Percentiles rank a stretch among this genome's conserved stretches.
Conservation (phyloP, 2,329 filamentous ascomycete species). For the Chaetomium sp. region DNA sequence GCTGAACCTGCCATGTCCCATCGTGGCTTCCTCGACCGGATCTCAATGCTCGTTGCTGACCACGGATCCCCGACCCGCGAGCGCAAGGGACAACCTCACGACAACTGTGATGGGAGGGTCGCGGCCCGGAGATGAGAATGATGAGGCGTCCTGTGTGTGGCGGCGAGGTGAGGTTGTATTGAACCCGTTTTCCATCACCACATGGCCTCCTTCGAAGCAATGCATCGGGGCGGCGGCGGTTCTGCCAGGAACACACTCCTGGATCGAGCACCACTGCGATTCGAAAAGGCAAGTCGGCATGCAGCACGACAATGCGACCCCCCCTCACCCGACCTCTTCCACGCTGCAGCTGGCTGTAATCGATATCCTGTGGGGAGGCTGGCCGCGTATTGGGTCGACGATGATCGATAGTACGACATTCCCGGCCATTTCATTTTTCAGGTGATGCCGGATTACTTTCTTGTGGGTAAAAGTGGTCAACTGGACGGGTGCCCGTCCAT, state of each 20-base stretch:
- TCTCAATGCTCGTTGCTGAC: not conserved
- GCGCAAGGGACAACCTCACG: not conserved
- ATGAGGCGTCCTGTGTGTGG: too few species aligned
- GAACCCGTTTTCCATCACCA: too few species aligned
- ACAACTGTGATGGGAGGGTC: not conserved
- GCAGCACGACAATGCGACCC: slow-evolving; percentile 8
- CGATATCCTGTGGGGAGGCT: slow-evolving; percentile 7
- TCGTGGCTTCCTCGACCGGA: not conserved
- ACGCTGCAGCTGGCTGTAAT: slow-evolving; percentile 4
- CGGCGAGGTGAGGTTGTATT: too few species aligned
- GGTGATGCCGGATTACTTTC: too few species aligned
- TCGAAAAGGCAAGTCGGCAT: not conserved
- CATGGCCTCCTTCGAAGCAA: too few species aligned
- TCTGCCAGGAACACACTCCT: too few species aligned
- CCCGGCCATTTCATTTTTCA: slow-evolving; percentile 2
- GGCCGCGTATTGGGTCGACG: slow-evolving; percentile 14
- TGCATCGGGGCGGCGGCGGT: too few species aligned
- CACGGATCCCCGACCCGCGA: not conserved
- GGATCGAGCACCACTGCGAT: too few species aligned
- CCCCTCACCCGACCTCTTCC: slow-evolving; percentile 7
- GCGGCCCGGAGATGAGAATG: too few species aligned
- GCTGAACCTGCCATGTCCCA: slow-evolving; percentile 3
- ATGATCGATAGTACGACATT: slow-evolving; percentile 6
- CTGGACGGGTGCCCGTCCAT: not conserved
- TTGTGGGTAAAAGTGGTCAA: slow-evolving; percentile 6